These are phyloP conservation scores for Suhomyces maxii DNA, from an alignment of 1,139 yeast species.

Conservation along the genomic window DNA sequence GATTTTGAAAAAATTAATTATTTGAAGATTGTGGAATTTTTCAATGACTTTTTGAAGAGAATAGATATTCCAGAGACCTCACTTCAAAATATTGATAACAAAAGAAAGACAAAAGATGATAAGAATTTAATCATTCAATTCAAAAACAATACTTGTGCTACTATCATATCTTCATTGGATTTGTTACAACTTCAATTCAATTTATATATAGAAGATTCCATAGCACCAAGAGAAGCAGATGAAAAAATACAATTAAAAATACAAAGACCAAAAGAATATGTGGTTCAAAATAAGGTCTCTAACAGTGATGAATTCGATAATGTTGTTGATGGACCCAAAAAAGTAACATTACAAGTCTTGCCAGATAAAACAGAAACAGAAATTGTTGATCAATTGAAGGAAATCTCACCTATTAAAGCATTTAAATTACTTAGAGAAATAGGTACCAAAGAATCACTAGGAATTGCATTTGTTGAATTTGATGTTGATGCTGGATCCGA, in stretches of 20 bases:
- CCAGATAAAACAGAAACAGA: conserved; percentile 28
- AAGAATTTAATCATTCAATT: conserved; percentile 52
- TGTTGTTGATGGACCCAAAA: conserved; percentile 39
- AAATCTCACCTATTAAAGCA: conserved; percentile 24
- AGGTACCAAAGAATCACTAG: conserved; percentile 38
- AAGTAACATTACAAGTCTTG: conserved; percentile 31
- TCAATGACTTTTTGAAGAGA: conserved; percentile 41
- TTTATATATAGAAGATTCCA: conserved; percentile 22
- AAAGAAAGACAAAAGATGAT: conserved; percentile 37
- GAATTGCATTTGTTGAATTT: conserved; percentile 44
- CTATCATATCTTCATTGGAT: conserved; percentile 51
- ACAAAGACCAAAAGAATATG: conserved; percentile 64
- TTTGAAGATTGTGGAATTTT: conserved; percentile 41
- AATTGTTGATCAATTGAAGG: conserved; percentile 25
- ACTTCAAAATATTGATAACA: conserved; percentile 32
- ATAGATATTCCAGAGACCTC: conserved; percentile 36
- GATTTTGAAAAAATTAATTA: conserved; percentile 43
- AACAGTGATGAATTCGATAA: conserved; percentile 19
- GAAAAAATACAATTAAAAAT: conserved; percentile 28
- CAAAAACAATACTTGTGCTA: conserved; percentile 55
- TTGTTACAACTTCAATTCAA: conserved; percentile 35
- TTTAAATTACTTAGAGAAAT: conserved; percentile 38
- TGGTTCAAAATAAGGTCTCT: conserved; percentile 38
- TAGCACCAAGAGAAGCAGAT: conserved; percentile 14
- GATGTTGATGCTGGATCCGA: conserved; percentile 18